Base-by-base conservation (phyloP, 495 filamentous ascomycete species). In the Podospora pseudopauciseta region DNA sequence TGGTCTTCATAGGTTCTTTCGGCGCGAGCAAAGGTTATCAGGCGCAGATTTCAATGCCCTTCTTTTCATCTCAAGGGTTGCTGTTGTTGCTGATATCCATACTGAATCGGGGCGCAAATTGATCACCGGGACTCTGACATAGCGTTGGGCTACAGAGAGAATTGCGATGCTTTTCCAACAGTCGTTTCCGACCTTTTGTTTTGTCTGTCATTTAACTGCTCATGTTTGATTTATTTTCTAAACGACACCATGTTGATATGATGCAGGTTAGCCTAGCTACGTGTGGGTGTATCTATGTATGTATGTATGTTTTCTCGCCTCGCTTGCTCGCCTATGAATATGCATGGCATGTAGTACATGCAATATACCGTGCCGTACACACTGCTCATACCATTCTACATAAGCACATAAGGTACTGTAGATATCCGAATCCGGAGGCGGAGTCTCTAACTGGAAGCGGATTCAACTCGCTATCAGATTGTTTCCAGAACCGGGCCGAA, bases 1-100 rank as follows among this genome's bases (percentile, higher is more conserved):
- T 68, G 32, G 54, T 49, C 30, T 44, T 63, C 15, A 19, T 63
- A 32, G 30, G 30, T 49, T 32, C 61, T 63, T 65, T 23, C 26
- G 68, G 71, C 66, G 39, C 64, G 69, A 65, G 65, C 67, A 69
- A 69, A 64, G 58, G 57, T 63, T 65, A 58, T 66, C 65, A 62
- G 68, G 67, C 20, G 61, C 56, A 67, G 30, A 62, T 65, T 69
- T 55, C n/a, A 64, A 56, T 61, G 32, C 60, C 65, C 30, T 30
- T 54, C 27, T 53, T n/a, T 70, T 16, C 49, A 60, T 65, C 44
- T 15, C 15, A 26, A 19, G 53, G 39, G 3, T 30, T 60, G 6
- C 28, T 60, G 26, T 55, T 16, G n/a, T 64, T 63, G 64, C 20
- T 55, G 64, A 19, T 60, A 69, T 67, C 34, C 49, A 60, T 32